These are phyloP conservation scores for Nigrospora sphaerica DNA, from an alignment of 2,329 filamentous ascomycete species.

Conservation along the genomic window DNA sequence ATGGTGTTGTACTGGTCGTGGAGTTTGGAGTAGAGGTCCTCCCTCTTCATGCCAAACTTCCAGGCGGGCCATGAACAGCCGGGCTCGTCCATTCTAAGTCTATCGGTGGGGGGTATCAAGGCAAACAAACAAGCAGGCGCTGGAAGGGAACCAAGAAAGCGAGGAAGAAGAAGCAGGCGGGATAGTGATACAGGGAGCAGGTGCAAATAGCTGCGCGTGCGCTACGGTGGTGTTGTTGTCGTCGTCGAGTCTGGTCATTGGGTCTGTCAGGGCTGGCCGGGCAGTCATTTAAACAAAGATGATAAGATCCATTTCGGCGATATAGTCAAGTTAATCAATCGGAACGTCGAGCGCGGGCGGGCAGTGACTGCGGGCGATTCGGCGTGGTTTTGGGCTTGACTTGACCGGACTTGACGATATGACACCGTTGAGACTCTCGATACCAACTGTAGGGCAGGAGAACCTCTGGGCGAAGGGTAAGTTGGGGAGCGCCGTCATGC, in stretches of 20 bases:
- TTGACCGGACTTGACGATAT: no score
- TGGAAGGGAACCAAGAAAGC: background rate
- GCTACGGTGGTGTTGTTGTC: background rate
- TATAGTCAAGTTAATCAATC: no score
- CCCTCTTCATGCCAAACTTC: constrained; percentile 57
- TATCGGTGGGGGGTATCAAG: constrained; percentile 3
- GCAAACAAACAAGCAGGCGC: background rate
- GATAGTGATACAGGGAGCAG: background rate
- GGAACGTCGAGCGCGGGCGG: no score
- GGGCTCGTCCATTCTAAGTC: constrained; percentile 46
- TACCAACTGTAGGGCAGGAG: no score
- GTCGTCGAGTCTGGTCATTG: background rate
- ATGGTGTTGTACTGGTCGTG: constrained; percentile 56
- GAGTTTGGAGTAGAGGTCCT: constrained; percentile 49
- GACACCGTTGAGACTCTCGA: no score
- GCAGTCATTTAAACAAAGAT: no score
- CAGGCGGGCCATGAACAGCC: constrained; percentile 49
- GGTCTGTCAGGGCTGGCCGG: no score
- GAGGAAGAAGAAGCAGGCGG: background rate
- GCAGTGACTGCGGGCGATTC: no score
- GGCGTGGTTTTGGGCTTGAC: no score
- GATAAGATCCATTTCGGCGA: no score
- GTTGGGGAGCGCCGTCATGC: no score
- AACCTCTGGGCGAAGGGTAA: no score
- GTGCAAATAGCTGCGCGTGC: background rate